Evolutionary conservation across 1,284 basidiomycete species (phyloP), one percentile per base, ranked within the genome.

Genomic region (Rhodotorula sp.): DNA sequence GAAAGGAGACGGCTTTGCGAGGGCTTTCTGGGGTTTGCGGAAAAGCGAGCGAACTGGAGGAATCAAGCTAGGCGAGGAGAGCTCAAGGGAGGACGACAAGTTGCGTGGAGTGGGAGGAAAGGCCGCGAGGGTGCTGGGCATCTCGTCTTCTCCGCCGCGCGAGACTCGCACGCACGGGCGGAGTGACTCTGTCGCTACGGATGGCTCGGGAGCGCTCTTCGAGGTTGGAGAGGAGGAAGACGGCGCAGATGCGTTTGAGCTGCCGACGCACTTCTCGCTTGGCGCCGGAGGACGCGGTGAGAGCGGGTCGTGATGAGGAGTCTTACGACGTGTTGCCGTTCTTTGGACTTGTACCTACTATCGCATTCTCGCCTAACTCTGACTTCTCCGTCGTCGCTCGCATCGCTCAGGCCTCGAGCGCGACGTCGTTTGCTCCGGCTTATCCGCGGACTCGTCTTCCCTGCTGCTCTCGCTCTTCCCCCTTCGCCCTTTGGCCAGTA

Each of bases 11-110:
- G 69, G 69, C n/a, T 61, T 70, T 6, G 65, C 62, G 10, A 48
- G 52, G 16, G 59, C 56, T 51, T 70, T 70, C 28, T 70, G 69
- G 69, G 69, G 69, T 2, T 4, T 68, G 1, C 30, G 65, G 44
- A 48, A 44, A 31, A 22, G 44, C 50, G 65, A 70, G 16, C 44
- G 65, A 30, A 50, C 44, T 34, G 65, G 69, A 7, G 63, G 65
- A 31, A 70, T 70, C 28, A 28, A 59, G 34, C 53, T 70, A 3
- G 62, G 26, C 24, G 67, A 22, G 4, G 57, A 7, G 26, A 31
- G 11, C 34, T 56, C 44, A 13, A 31, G 48, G 6, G 26, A 34
- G 3, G n/a, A 34, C 11, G n/a, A 31, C 24, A 10, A 37, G 26
- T 22, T 62, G 1, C 53, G 53, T 22, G 51, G 28, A 26, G 51